Base-by-base conservation (phyloP, 208 protist genomes). In the Trypanosoma congolense region DNA sequence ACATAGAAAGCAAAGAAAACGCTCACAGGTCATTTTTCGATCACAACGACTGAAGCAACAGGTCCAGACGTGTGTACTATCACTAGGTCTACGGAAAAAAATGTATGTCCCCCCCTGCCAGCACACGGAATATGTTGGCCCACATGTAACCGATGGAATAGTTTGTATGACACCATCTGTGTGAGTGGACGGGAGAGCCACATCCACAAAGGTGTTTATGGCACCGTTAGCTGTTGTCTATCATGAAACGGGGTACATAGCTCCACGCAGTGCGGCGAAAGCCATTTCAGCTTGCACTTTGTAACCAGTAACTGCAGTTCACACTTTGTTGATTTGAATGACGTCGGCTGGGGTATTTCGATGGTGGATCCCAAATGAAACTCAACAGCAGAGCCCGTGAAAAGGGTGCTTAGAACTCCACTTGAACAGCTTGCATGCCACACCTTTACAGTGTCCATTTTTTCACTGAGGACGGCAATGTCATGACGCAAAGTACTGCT, bases 231-330 rank as follows among this genome's bases (percentile, higher is more conserved):
- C 44, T 82, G 67, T 10, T 87, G 56, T 53, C 69, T 85, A 10
- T 72, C 66, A 60, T 93, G 86, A 76, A 73, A 86, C 3, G 82
- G 86, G 5, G 86, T 81, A 4, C 63, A 58, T 25, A 93, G 76
- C 64, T 90, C 71, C 5, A 93, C 57, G 50, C 86, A 93, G 47
- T 84, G 79, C 30, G 86, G 80, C 0, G 86, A 93, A 36, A 93
- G 65, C 86, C 86, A 93, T 25, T 63, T 73, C n/a, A 90, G 41
- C 16, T 50, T 56, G 33, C 77, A 88, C 51, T 71, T 70, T 1
- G 31, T 61, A 16, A 74, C 60, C 35, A 92, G 57, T 28, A 36
- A 22, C 1, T 48, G 22, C 22, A 4, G 57, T 0, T 73, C 67
- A 55, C n/a, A 55, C 1, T 16, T 16, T 30, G 24, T 40, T 41